Evolutionary conservation across 2,329 filamentous ascomycete species (phyloP).

Genomic region (Aulographum hederae): DNA sequence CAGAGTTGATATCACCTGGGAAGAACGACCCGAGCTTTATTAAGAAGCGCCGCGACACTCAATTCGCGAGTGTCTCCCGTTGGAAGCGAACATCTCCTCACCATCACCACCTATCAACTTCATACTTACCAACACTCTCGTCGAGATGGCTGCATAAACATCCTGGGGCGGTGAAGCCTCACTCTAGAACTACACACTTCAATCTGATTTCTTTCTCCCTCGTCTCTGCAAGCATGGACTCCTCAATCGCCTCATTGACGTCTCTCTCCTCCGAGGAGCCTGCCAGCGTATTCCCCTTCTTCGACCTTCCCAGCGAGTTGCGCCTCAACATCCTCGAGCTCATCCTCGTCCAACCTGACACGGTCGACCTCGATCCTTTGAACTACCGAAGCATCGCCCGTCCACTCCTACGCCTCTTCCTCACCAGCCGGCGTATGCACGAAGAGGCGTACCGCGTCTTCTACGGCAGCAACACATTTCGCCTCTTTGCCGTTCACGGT

Average conservation of each 20-base stretch:
- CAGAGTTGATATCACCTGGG: conserved; percentile 3
- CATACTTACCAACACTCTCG: background rate
- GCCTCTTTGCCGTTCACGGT: conserved; percentile 33
- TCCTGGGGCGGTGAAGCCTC: no score
- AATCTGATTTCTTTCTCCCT: no score
- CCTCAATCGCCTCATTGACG: no score
- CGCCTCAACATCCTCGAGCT: conserved; percentile 30
- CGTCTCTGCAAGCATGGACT: no score
- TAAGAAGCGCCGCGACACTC: background rate
- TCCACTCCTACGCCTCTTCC: conserved; percentile 19
- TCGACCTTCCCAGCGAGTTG: conserved; percentile 34
- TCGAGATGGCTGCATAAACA: no score
- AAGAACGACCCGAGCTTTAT: background rate
- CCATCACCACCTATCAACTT: background rate
- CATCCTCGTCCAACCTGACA: conserved; percentile 19
- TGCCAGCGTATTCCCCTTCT: conserved; percentile 28
- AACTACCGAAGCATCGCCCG: conserved; percentile 11
- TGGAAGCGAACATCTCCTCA: background rate
- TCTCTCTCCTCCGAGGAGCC: no score
- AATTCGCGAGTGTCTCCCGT: background rate
- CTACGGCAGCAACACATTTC: conserved; percentile 33
- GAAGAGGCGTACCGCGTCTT: conserved; percentile 32
- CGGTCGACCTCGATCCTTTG: conserved; percentile 3
- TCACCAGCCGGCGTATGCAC: conserved; percentile 25
- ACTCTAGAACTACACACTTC: no score